Evolutionary conservation across 2,329 filamentous ascomycete genomes (phyloP).

Genomic region (Lasiodiplodia hormozganensis): DNA sequence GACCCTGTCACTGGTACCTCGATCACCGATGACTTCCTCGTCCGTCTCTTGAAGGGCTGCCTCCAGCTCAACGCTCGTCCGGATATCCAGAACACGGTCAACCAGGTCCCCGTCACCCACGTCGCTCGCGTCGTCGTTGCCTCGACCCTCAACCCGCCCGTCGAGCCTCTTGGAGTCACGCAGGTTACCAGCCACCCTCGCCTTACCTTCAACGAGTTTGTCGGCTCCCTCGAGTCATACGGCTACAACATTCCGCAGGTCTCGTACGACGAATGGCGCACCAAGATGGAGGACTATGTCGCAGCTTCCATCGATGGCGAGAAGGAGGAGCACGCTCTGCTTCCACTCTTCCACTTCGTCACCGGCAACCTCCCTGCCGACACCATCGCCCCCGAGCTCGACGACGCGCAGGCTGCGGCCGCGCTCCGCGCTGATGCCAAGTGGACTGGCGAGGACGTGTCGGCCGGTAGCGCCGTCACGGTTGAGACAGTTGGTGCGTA

Average conservation of each 20-base stretch:
- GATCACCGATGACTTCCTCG: constrained; percentile 87
- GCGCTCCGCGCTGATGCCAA: constrained; percentile 69
- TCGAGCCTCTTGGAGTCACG: constrained; percentile 65
- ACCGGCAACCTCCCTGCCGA: constrained; percentile 72
- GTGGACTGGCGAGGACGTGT: constrained; percentile 65
- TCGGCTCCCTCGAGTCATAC: constrained; percentile 73
- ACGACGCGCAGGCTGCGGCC: constrained; percentile 71
- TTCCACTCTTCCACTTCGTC: constrained; percentile 76
- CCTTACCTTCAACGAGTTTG: constrained; percentile 77
- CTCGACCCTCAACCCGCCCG: constrained; percentile 69
- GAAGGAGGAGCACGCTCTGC: constrained; percentile 72
- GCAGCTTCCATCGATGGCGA: constrained; percentile 61
- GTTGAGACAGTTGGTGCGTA: constrained; percentile 69
- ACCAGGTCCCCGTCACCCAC: constrained; percentile 85
- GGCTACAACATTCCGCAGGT: constrained; percentile 74
- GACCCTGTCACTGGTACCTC: constrained; percentile 72
- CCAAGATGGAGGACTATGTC: constrained; percentile 72
- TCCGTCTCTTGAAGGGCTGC: constrained; percentile 86
- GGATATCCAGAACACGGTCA: constrained; percentile 84
- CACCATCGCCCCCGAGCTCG: constrained; percentile 75
- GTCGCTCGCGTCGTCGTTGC: constrained; percentile 83
- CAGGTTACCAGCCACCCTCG: constrained; percentile 84
- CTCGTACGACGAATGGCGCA: constrained; percentile 72
- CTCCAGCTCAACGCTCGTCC: constrained; percentile 78
- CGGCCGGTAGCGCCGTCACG: constrained; percentile 63